These are phyloP conservation scores for Apiospora hydei DNA, from an alignment of 2,329 filamentous ascomycete genomes.

Conservation along the genomic window DNA sequence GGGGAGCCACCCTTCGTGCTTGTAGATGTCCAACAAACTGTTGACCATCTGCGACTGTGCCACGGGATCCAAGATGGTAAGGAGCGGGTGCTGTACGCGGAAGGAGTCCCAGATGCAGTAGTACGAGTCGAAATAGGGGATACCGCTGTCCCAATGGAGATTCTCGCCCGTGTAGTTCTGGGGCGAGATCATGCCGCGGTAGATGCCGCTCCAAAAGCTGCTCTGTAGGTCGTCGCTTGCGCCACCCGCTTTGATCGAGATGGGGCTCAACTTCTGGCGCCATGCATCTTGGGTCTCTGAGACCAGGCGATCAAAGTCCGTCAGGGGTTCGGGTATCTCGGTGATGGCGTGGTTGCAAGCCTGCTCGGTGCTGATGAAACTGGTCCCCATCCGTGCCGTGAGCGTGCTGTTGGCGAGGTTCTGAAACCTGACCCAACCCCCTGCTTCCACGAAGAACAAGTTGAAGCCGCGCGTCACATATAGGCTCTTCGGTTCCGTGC, in stretches of 20 bases:
- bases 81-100: conserved; percentile 66
- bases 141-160: conserved; percentile 64
- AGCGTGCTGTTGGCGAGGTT: conserved; percentile 53
- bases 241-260: conserved; percentile 56
- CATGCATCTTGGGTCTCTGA: conserved; percentile 59
- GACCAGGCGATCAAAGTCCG: conserved; percentile 62
- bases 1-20: conserved; percentile 69
- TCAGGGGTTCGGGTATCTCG: conserved; percentile 67
- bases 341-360: conserved; percentile 68
- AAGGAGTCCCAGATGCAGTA: conserved; percentile 70
- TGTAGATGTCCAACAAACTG: conserved; percentile 70
- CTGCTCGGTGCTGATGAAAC: conserved; percentile 67
- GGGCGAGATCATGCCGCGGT: conserved; percentile 67
- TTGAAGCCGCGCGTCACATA: conserved; percentile 51
- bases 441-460: conserved; percentile 51
- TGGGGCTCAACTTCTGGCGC: conserved; percentile 61
- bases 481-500: conserved; percentile 46
- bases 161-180: conserved; percentile 74
- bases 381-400: conserved; percentile 67
- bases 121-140: conserved; percentile 69
- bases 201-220: conserved; percentile 69
- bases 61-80: conserved; percentile 68
- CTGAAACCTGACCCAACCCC: conserved; percentile 64
- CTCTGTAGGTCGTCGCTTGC: conserved; percentile 60
- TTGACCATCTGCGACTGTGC: conserved; percentile 68